Evolutionary conservation across 768 basidiomycete species (phyloP).

Genomic region (Clitopilus hobsonii): DNA sequence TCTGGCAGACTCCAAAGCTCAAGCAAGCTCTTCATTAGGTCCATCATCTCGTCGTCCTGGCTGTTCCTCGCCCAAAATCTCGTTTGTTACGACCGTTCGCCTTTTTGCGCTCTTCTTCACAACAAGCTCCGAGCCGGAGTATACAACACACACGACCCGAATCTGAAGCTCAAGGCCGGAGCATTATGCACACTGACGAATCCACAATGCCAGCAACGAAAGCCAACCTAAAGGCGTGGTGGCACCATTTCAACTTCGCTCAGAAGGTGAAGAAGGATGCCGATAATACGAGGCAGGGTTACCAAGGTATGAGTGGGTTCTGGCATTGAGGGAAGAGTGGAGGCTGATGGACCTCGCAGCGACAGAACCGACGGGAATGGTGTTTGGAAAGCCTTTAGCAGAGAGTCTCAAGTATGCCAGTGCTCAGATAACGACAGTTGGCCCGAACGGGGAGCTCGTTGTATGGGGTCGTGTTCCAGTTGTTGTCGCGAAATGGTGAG

Average conservation of each 20-base stretch:
- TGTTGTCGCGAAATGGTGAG: conserved; percentile 93
- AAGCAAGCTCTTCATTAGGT: neutral
- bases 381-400: conserved; percentile 83
- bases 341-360: conserved; percentile 1
- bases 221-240: conserved; percentile 74
- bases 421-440: conserved; percentile 91
- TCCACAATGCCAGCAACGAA: conserved; percentile 34
- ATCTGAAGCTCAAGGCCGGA: conserved; percentile 2
- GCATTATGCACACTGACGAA: conserved; percentile 7
- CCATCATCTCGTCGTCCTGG: conserved; percentile 12
- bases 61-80: conserved; percentile 6
- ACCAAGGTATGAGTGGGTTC: conserved; percentile 27
- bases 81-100: conserved; percentile 9
- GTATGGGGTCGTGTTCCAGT: conserved; percentile 96
- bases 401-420: conserved; percentile 84
- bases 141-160: conserved; percentile 11
- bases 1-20: conserved; percentile 1
- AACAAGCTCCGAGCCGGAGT: neutral
- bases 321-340: neutral
- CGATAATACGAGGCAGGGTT: conserved; percentile 32
- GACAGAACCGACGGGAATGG: conserved; percentile 22
- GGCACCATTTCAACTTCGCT: conserved; percentile 67
- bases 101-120: conserved; percentile 9
- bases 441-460: conserved; percentile 75
- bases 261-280: conserved; percentile 59